Evolutionary conservation across 352 stramenopile species (phyloP).

Genomic region (Phytophthora sansomeana): DNA sequence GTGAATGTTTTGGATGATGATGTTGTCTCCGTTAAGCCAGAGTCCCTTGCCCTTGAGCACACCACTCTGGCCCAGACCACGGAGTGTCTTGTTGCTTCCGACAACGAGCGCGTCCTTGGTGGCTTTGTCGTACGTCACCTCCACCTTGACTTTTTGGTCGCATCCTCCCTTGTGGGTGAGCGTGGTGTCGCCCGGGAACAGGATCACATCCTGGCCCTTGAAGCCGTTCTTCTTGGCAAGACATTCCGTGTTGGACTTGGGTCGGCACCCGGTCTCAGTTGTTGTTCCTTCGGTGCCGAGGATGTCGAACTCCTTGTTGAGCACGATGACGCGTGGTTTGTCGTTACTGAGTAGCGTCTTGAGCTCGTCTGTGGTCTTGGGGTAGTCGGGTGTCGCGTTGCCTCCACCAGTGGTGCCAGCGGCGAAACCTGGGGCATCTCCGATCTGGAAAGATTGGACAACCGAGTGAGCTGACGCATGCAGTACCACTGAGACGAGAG

Average conservation of each 20-base stretch:
- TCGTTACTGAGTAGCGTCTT: constrained; percentile 33
- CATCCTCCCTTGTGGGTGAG: constrained; percentile 56
- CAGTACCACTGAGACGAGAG: too few species aligned
- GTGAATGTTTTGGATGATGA: constrained; percentile 58
- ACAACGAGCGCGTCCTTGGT: constrained; percentile 31
- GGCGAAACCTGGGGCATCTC: constrained; percentile 33
- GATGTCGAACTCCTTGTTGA: constrained; percentile 53
- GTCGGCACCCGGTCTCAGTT: constrained; percentile 46
- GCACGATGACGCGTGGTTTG: constrained; percentile 43
- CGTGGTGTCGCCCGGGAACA: constrained; percentile 43
- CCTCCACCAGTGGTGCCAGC: constrained; percentile 47
- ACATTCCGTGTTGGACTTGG: constrained; percentile 39
- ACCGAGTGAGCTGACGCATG: too few species aligned
- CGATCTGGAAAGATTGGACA: too few species aligned
- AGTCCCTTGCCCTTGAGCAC: constrained; percentile 38
- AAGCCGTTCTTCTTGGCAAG: constrained; percentile 47
- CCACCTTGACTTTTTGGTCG: constrained; percentile 37
- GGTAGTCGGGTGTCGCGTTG: constrained; percentile 29
- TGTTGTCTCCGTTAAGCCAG: constrained; percentile 36
- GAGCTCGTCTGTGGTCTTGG: constrained; percentile 39
- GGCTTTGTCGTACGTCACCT: constrained; percentile 38
- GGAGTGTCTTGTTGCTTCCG: constrained; percentile 39
- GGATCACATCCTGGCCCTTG: constrained; percentile 47
- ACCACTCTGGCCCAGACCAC: constrained; percentile 29
- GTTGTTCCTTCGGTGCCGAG: constrained; percentile 37